These are phyloP conservation scores for Paramecium biaurelia DNA, from an alignment of 73 alveolate species.

Conservation along the genomic window DNA sequence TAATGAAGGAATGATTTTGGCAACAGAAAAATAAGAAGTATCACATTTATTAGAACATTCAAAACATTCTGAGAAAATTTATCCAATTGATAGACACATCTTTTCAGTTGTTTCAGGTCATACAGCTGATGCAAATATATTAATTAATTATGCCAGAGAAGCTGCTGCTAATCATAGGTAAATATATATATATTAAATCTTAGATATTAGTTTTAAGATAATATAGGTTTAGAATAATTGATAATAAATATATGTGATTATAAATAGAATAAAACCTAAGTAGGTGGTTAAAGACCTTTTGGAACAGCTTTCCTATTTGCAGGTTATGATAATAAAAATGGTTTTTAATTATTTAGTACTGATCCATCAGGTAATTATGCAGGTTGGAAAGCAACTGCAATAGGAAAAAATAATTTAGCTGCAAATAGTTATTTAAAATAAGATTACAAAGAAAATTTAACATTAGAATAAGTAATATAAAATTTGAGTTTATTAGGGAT, in stretches of 20 bases:
- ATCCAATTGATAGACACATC: conserved; percentile 66
- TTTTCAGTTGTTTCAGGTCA: conserved; percentile 76
- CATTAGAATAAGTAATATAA: conserved; percentile 68
- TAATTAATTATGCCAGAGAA: conserved; percentile 74
- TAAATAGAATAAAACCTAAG: conserved; percentile 75
- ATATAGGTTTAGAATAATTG: conserved; percentile 73
- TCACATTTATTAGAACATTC: conserved; percentile 72
- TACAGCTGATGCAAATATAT: conserved; percentile 79
- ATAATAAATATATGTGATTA: conserved; percentile 70
- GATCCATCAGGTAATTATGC: conserved; percentile 82
- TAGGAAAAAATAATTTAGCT: conserved; percentile 71
- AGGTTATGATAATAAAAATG: conserved; percentile 76
- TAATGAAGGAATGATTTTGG: conserved; percentile 72
- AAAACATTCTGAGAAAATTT: conserved; percentile 61
- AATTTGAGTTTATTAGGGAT: conserved; percentile 4
- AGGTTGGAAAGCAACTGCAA: conserved; percentile 84
- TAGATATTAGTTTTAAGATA: conserved; percentile 61
- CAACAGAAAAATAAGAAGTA: conserved; percentile 72
- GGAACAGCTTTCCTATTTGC: conserved; percentile 81
- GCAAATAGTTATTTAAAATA: conserved; percentile 75
- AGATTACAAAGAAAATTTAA: conserved; percentile 75
- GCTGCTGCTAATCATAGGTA: conserved; percentile 69
- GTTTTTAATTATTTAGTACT: conserved; percentile 73
- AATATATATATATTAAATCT: not conserved
- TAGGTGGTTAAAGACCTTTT: conserved; percentile 78